Base-by-base conservation (phyloP, 2,329 filamentous ascomycete species). In the Aspergillus sp. region DNA sequence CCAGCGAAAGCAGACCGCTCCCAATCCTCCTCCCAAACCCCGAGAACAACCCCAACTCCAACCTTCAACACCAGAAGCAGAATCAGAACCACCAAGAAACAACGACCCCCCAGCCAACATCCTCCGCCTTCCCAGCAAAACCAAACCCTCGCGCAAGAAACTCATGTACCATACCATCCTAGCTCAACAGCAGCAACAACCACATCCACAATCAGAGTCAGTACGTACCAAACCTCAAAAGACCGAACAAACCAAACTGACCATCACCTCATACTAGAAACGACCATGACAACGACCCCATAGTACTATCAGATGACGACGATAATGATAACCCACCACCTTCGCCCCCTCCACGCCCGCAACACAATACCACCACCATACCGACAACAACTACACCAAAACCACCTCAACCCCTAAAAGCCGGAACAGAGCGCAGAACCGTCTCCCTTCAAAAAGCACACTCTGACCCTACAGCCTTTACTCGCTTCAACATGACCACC, bases 121-220 rank as follows among this genome's bases (percentile, higher is more conserved):
- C 2, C 68, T 79, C 58, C 72, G 72, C 13, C 67, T 79, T 21
- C 65, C 69, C 1, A 66, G 67, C 69, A 36, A 78, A 76, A 53
- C 32, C 4, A 36, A 36, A 13, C 32, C 32, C 32, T 76, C 77
- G 7, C 75, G 78, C 13, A 75, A 68, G n/a, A 80, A 80, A 59
- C 59, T 81, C 30, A 77, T 80, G 72, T 80, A 79, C 61, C 70
- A 69, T 55, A 76, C 74, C 21, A 10, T 21, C 58, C 64, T 30
- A 45, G 19, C 41, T 10, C 63, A 41, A 51, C 61, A 9, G 23
- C 48, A 17, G 15, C 59, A 48, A 45, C 47, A 56, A 15, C 52
- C 65, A 17, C 63, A 50, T 28, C 38, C 57, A 36, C 32, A 54
- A 53, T 56, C 64, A 58, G 67, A 70, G 73, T 75, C 61, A 74